phyloP scores from a whole-genome alignment of 148 eudicot genomes.

The Spergularia marina region DNA sequence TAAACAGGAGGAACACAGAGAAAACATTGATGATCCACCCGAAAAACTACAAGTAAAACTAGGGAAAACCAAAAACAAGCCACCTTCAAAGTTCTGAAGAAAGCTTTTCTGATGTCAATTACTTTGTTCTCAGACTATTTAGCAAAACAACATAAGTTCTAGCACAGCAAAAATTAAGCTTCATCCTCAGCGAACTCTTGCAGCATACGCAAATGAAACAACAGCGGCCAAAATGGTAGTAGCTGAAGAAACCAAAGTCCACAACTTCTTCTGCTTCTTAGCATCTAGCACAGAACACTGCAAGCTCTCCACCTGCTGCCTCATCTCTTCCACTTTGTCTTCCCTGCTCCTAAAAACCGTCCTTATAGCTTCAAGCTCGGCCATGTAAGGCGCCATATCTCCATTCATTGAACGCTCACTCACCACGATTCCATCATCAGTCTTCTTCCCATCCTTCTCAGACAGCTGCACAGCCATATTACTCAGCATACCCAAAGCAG shows the following conservation, averaged over 20 bases:
- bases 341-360: constrained; percentile 48
- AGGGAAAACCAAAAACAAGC: constrained; percentile 8
- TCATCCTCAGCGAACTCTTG: constrained; percentile 37
- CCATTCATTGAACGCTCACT: constrained; percentile 34
- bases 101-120: constrained; percentile 8
- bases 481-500: constrained; percentile 42
- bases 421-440: not conserved
- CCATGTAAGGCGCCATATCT: constrained; percentile 34
- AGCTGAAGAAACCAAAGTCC: constrained; percentile 72
- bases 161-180: not conserved
- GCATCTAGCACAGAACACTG: constrained; percentile 46
- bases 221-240: constrained; percentile 75
- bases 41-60: not conserved
- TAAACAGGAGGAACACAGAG: constrained; percentile 6
- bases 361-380: constrained; percentile 53
- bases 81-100: not conserved
- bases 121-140: not conserved
- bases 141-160: not conserved
- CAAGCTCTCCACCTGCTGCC: constrained; percentile 45
- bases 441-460: constrained; percentile 21
- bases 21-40: constrained; percentile 21
- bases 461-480: constrained; percentile 31
- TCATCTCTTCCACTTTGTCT: constrained; percentile 53
- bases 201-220: constrained; percentile 62
- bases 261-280: constrained; percentile 61